Conservation (phyloP, 495 filamentous ascomycete species). For the Wilcoxina mikolae region DNA sequence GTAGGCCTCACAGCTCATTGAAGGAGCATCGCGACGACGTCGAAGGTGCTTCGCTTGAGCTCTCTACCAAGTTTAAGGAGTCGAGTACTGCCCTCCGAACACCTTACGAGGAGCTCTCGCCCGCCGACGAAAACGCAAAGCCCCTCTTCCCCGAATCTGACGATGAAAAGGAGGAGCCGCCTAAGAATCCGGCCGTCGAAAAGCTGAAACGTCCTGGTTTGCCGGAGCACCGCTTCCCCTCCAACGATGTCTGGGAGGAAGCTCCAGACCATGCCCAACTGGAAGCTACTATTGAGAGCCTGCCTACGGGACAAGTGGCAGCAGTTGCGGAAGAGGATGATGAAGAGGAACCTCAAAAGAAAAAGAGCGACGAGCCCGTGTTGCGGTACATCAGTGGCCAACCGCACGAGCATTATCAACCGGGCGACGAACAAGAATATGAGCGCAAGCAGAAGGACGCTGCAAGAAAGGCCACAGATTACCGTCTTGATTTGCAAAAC, state of each 20-base stretch:
- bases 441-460: conserved; percentile 23
- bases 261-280: conserved; percentile 74
- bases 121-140: conserved; percentile 81
- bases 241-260: conserved; percentile 94
- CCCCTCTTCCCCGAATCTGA: conserved; percentile 82
- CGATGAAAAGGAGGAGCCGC: conserved; percentile 30
- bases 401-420: conserved; percentile 30
- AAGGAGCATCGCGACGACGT: conserved; percentile 42
- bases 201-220: conserved; percentile 49
- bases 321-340: conserved; percentile 40
- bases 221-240: conserved; percentile 69
- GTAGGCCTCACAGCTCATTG: conserved; percentile 59
- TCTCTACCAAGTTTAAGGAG: conserved; percentile 9
- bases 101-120: conserved; percentile 45
- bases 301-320: conserved; percentile 46
- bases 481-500: conserved; percentile 13
- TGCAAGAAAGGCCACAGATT: conserved; percentile 31
- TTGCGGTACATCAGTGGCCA: conserved; percentile 20
- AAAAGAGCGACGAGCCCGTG: conserved; percentile 15
- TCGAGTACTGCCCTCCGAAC: conserved; percentile 35
- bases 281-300: conserved; percentile 70
- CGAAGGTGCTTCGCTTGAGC: neutral
- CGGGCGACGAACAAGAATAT: conserved; percentile 29
- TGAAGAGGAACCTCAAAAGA: conserved; percentile 33
- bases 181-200: conserved; percentile 28